Base-by-base conservation (phyloP, 805 yeast species). In the Cyberlindnera bimundalis region DNA sequence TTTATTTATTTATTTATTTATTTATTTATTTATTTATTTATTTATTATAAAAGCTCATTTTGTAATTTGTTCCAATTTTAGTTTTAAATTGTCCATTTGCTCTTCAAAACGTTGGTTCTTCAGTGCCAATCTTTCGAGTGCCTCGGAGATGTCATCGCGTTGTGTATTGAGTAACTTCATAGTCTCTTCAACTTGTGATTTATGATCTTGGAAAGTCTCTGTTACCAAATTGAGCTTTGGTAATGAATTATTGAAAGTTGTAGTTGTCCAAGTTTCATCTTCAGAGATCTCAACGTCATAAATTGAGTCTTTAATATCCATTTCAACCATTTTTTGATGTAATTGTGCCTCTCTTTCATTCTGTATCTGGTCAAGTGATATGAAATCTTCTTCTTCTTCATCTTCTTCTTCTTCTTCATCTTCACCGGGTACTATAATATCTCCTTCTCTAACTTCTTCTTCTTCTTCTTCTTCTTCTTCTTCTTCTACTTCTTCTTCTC, bases 271-370 rank as follows among this genome's bases (percentile, higher is more conserved):
- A n/a, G n/a, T n/a, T 16, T 55, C 60, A 16, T 51, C 58, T 14
- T 43, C 48, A 1, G 52, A 45, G 11, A 54, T 34, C 29, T 54
- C 52, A 5, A 55, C 58, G 13, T 62, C 63, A 27, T 59, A 60
- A 6, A 65, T 32, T 0, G 68, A 64, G 25, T 62, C 64, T 29
- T 64, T 62, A 19, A 66, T 65, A 23, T 61, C 65, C 46, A 56
- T 52, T 8, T 57, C 52, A 6, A 52, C 40, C 28, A 59, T 33
- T 32, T 52, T 43, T 31, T 49, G 42, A 34, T 61, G 66, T 7
- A 60, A 32, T 15, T n/a, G 25, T 13, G 40, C 26, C 40, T 65
- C 68, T 11, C 47, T 52, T 7, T 24, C n/a, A n/a, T n/a, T n/a
- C n/a, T n/a, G n/a, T n/a, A n/a, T n/a, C n/a, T n/a, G n/a, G n/a